Percentiles rank a stretch among this genome's conserved stretches.
Evolutionary conservation across 306 rosid genomes (phyloP).

Genomic region (Castanospermum australe): DNA sequence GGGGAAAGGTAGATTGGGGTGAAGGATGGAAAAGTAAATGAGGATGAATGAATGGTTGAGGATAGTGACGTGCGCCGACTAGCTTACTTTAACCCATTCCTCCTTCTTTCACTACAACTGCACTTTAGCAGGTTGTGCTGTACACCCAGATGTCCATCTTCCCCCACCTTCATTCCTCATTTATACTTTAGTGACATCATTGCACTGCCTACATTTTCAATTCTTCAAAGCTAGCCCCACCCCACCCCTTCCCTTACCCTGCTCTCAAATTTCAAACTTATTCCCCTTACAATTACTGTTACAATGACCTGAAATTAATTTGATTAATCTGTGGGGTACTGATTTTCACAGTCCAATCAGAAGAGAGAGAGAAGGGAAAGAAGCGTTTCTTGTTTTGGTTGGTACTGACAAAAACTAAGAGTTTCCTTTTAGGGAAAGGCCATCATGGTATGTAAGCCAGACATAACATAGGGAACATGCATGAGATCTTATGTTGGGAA

Average conservation of each 20-base stretch:
- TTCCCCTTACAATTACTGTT: background rate
- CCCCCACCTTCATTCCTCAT: background rate
- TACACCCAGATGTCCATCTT: constrained; percentile 33
- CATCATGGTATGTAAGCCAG: constrained; percentile 36
- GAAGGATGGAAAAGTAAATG: constrained; percentile 15
- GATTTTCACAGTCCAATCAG: background rate
- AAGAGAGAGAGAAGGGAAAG: constrained; percentile 5
- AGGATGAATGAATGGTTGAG: constrained; percentile 27
- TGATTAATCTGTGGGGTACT: background rate
- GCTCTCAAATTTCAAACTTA: background rate
- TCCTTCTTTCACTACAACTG: constrained; percentile 48
- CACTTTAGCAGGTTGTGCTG: constrained; percentile 29
- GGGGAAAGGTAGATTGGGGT: constrained; percentile 18
- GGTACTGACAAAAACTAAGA: constrained; percentile 23
- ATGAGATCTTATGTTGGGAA: constrained; percentile 37
- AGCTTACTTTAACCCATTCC: constrained; percentile 57
- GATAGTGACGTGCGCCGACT: constrained; percentile 56
- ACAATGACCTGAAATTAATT: background rate
- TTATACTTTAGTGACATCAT: background rate
- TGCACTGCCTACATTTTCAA: background rate
- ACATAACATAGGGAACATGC: constrained; percentile 52
- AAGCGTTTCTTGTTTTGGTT: constrained; percentile 32
- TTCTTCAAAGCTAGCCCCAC: background rate
- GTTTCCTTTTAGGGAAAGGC: constrained; percentile 40
- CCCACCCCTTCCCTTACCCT: background rate